Percentiles rank a stretch among this genome's conserved stretches.
phyloP scores from a whole-genome alignment of 2,329 filamentous ascomycete genomes.

The Coleophoma crateriformis region DNA sequence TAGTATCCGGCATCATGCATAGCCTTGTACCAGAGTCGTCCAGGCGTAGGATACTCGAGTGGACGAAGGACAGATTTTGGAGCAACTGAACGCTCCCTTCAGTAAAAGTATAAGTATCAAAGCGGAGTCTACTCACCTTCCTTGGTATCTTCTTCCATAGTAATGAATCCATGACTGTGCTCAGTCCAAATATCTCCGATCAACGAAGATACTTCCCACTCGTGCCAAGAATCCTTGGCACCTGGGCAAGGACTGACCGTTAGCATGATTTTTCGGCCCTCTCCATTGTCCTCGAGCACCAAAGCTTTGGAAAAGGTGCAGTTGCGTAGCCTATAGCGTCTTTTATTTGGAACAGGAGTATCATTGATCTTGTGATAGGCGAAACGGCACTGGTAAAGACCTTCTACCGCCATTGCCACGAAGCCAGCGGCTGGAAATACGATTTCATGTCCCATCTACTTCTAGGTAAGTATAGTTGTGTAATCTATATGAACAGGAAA shows the following conservation, averaged over 20 bases:
- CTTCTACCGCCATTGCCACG: conserved; percentile 1
- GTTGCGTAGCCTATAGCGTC: conserved; percentile 4
- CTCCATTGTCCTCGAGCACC: conserved; percentile 3
- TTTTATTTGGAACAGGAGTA: not conserved
- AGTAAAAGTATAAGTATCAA: not conserved
- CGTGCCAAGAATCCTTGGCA: not conserved
- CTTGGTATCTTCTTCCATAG: not conserved
- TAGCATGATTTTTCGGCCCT: conserved; percentile 2
- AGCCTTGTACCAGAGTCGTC: conserved; percentile 2
- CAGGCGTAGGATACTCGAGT: not conserved
- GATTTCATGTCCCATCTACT: not conserved
- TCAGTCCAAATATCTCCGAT: not conserved
- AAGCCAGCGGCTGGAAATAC: not conserved
- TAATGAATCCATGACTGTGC: not conserved
- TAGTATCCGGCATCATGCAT: conserved; percentile 1
- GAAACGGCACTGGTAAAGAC: not conserved
- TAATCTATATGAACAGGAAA: not conserved
- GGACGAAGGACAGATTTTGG: not conserved
- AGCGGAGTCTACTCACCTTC: not conserved
- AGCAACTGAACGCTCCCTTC: not conserved
- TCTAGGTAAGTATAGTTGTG: too few species aligned
- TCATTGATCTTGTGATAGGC: not conserved
- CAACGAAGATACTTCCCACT: not conserved
- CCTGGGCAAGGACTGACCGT: conserved; percentile 1
- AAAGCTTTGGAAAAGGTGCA: conserved; percentile 2